These are phyloP conservation scores for Rubia yunnanensis DNA, from an alignment of 257 asterid species.

Conservation along the genomic window DNA sequence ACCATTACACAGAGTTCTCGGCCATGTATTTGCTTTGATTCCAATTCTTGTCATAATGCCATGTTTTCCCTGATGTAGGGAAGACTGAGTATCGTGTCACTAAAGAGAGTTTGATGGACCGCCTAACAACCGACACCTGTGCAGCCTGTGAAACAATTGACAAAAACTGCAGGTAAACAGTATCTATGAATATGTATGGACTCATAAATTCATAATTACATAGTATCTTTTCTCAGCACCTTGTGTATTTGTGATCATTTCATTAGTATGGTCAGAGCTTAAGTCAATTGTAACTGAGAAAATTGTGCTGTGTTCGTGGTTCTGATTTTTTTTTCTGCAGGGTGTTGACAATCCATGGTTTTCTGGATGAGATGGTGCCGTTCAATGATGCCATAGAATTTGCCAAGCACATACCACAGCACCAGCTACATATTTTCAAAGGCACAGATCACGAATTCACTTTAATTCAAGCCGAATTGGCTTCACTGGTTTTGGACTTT, in stretches of 20 bases:
- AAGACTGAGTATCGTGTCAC: slow-evolving; percentile 57
- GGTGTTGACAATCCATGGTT: slow-evolving; percentile 68
- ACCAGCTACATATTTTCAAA: slow-evolving; percentile 43
- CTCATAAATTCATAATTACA: not conserved
- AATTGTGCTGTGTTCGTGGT: not conserved
- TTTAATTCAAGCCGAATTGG: slow-evolving; percentile 40
- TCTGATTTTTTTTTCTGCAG: slow-evolving; percentile 24
- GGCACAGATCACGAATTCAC: slow-evolving; percentile 92
- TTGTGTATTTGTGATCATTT: no score
- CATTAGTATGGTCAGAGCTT: not conserved
- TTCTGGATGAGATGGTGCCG: slow-evolving; percentile 62
- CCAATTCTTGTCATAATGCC: slow-evolving; percentile 1
- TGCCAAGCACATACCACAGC: slow-evolving; percentile 38
- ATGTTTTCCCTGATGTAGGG: slow-evolving; percentile 32
- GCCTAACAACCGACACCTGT: slow-evolving; percentile 53
- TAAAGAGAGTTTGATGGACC: slow-evolving; percentile 65
- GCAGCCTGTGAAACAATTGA: slow-evolving; percentile 52
- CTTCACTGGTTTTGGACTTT: slow-evolving; percentile 44
- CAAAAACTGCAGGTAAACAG: slow-evolving; percentile 51
- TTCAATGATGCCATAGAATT: slow-evolving; percentile 65
- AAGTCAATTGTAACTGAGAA: not conserved
- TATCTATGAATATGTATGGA: not conserved
- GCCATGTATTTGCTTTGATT: not conserved
- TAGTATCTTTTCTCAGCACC: not conserved
- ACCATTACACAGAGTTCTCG: not conserved